Conservation (phyloP, 225 moss, liverwort and hornwort genomes). For the Takakia lepidozioides region DNA sequence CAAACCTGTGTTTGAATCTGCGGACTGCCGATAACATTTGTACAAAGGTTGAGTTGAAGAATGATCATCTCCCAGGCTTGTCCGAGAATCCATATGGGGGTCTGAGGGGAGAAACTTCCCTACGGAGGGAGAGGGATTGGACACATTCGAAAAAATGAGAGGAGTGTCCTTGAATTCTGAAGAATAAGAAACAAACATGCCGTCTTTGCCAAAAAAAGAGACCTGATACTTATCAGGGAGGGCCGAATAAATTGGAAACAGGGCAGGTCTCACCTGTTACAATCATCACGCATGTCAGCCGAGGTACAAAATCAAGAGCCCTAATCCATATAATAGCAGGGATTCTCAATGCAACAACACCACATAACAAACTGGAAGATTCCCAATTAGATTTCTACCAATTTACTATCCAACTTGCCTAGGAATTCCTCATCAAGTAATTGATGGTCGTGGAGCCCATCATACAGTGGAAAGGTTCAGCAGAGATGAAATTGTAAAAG, state of each 20-base stretch:
- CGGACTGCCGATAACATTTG: constrained; percentile 28
- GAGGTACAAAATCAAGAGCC: too few species aligned
- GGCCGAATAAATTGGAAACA: constrained; percentile 33
- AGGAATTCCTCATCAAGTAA: too few species aligned
- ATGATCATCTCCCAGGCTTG: constrained; percentile 15
- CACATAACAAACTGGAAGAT: too few species aligned
- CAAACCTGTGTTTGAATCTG: constrained; percentile 21
- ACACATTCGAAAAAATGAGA: constrained; percentile 20
- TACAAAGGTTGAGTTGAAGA: constrained; percentile 28
- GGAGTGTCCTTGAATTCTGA: constrained; percentile 15
- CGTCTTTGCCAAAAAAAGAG: constrained; percentile 41
- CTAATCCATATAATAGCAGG: too few species aligned
- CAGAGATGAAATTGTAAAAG: too few species aligned
- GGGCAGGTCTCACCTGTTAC: constrained; percentile 35
- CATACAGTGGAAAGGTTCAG: too few species aligned
- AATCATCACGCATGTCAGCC: not conserved
- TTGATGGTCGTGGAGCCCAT: too few species aligned
- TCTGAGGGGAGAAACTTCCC: constrained; percentile 2
- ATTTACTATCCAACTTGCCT: too few species aligned
- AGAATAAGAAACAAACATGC: constrained; percentile 33
- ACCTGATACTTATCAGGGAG: constrained; percentile 25
- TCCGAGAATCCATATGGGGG: constrained; percentile 1
- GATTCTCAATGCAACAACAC: too few species aligned
- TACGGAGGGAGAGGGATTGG: constrained; percentile 11
- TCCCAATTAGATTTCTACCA: too few species aligned